phyloP scores from a whole-genome alignment of 495 filamentous ascomycete species.

The Beverwykella pulmonaria region DNA sequence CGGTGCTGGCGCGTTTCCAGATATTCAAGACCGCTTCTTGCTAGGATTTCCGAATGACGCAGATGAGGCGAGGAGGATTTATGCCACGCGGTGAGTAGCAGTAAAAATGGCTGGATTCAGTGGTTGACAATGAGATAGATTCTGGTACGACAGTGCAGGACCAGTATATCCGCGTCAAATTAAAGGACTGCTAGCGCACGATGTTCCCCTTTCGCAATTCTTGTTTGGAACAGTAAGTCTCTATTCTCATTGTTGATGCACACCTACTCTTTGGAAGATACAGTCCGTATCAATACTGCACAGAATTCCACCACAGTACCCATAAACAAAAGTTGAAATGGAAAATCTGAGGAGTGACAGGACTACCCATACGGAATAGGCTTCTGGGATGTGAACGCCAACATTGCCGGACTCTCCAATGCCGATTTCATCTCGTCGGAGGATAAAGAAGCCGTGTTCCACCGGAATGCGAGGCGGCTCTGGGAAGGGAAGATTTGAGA shows the following conservation, averaged over 20 bases:
- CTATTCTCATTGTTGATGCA: neutral
- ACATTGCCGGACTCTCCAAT: conserved; percentile 25
- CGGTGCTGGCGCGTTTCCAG: conserved; percentile 39
- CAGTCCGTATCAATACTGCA: neutral
- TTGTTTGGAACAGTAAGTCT: conserved; percentile 39
- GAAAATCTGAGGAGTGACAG: neutral
- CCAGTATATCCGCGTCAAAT: conserved; percentile 40
- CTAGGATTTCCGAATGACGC: conserved; percentile 31
- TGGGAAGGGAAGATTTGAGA: conserved; percentile 33
- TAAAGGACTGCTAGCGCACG: conserved; percentile 37
- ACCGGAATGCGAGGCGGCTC: conserved; percentile 18
- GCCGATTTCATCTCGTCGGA: conserved; percentile 29
- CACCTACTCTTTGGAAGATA: neutral
- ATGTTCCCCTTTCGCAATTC: conserved; percentile 33
- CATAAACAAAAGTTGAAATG: neutral
- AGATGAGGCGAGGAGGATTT: conserved; percentile 28
- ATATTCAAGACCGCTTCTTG: conserved; percentile 38
- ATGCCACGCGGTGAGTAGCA: conserved; percentile 17
- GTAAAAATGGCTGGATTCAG: neutral
- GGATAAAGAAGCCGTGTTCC: conserved; percentile 32
- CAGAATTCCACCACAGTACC: neutral
- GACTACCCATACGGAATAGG: conserved; percentile 39
- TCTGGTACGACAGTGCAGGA: conserved; percentile 41
- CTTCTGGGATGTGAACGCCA: conserved; percentile 36
- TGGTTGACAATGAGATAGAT: conserved; percentile 12